Percentiles rank a stretch among this genome's conserved stretches.
Conservation (phyloP, 2,329 filamentous ascomycete species). For the Aspergillus chevalieri region DNA sequence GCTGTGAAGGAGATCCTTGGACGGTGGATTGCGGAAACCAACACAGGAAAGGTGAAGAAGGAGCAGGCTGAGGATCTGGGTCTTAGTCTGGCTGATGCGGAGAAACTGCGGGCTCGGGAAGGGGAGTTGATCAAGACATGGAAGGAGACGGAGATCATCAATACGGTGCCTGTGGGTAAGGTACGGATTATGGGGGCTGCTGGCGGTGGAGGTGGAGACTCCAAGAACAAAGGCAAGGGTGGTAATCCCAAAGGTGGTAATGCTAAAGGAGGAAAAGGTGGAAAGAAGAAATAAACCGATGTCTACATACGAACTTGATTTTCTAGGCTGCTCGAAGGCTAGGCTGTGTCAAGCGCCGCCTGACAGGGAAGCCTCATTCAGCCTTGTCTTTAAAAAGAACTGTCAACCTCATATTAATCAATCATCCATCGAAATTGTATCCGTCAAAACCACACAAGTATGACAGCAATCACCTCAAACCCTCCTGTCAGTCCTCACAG, state of each 20-base stretch:
- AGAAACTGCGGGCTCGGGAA: conserved; percentile 79
- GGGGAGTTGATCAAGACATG: conserved; percentile 75
- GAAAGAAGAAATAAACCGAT: conserved; percentile 35
- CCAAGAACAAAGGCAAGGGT: conserved; percentile 18
- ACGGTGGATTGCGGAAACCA: conserved; percentile 65
- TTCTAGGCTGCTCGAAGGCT: too few relatives aligned
- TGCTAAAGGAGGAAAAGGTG: conserved; percentile 27
- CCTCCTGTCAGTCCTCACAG: too few relatives aligned
- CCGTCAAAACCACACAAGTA: too few relatives aligned
- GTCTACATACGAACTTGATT: too few relatives aligned
- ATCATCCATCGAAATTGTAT: too few relatives aligned
- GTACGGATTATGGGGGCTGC: conserved; percentile 71
- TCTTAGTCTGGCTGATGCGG: conserved; percentile 50
- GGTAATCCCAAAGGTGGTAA: conserved; percentile 19
- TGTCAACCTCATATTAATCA: too few relatives aligned
- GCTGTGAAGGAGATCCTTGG: conserved; percentile 85
- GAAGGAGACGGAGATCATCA: conserved; percentile 76
- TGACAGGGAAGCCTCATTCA: too few relatives aligned
- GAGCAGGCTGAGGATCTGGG: conserved; percentile 54
- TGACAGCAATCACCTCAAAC: too few relatives aligned
- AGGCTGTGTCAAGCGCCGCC: too few relatives aligned
- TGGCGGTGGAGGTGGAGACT: conserved; percentile 31
- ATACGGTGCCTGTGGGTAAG: conserved; percentile 72
- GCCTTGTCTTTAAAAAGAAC: too few relatives aligned
- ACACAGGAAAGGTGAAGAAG: conserved; percentile 39